Evolutionary conservation across 805 yeast species (phyloP).

Genomic region (Tetrapisispora pingtungensis): DNA sequence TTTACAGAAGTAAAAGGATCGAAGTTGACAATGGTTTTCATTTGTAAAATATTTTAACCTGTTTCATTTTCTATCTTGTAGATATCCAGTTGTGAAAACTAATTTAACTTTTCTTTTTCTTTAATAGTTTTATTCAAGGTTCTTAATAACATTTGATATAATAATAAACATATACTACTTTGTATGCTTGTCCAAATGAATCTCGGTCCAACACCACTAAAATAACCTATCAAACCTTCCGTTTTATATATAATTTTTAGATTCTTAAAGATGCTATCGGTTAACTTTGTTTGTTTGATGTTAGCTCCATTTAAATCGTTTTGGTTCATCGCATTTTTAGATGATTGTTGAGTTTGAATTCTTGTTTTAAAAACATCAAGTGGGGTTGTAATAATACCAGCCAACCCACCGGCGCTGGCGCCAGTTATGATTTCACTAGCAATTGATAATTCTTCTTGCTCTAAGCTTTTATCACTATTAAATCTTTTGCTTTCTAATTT

Average conservation of each 20-base stretch:
- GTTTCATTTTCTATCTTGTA: too few species aligned
- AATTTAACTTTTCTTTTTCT: background rate
- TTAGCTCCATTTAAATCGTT: background rate
- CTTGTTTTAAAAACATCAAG: conserved; percentile 87
- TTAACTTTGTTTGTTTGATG: conserved; percentile 16
- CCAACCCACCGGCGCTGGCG: conserved; percentile 91
- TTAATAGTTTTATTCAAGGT: background rate
- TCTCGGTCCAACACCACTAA: conserved; percentile 94
- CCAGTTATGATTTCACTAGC: conserved; percentile 71
- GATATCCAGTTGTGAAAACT: too few species aligned
- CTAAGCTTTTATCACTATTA: conserved; percentile 17
- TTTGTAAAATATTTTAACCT: too few species aligned
- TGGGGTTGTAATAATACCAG: conserved; percentile 85
- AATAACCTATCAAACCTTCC: conserved; percentile 74
- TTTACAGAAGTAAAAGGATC: background rate
- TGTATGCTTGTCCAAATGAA: conserved; percentile 94
- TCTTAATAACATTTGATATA: conserved; percentile 55
- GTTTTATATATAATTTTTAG: conserved; percentile 45
- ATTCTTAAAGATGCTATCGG: conserved; percentile 41
- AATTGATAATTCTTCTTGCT: conserved; percentile 41
- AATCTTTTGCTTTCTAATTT: conserved; percentile 15
- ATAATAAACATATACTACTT: conserved; percentile 82
- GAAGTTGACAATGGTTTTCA: background rate
- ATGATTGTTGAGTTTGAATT: conserved; percentile 73
- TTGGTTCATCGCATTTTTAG: conserved; percentile 1